Conservation (phyloP, 805 yeast species). For the Spathaspora gorwiae region DNA sequence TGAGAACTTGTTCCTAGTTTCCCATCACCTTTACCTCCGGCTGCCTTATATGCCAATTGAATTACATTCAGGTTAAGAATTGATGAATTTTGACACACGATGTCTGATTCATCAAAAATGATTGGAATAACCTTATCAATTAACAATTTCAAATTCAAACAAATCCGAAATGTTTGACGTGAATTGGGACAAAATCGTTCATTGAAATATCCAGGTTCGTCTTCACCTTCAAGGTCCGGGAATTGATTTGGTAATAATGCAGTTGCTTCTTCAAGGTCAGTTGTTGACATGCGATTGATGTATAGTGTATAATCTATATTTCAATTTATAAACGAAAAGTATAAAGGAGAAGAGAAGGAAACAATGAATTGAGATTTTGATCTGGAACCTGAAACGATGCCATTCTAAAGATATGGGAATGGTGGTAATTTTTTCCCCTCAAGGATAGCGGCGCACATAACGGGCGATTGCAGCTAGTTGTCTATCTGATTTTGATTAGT, state of each 20-base stretch:
- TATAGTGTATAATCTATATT: too few species aligned
- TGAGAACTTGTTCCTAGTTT: conserved; percentile 48
- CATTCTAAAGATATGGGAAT: too few species aligned
- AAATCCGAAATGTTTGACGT: conserved; percentile 63
- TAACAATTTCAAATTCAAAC: conserved; percentile 66
- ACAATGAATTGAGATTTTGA: too few species aligned
- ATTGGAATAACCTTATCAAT: conserved; percentile 72
- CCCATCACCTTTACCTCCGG: conserved; percentile 73
- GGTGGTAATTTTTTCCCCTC: too few species aligned
- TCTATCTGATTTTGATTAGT: too few species aligned
- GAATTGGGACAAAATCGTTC: conserved; percentile 48
- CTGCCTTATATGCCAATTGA: conserved; percentile 63
- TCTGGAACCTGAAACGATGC: too few species aligned
- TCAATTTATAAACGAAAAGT: too few species aligned
- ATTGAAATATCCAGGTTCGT: conserved; percentile 4
- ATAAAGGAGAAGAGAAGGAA: too few species aligned
- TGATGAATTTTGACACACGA: conserved; percentile 54
- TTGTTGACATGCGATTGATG: background rate
- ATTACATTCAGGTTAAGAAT: conserved; percentile 56
- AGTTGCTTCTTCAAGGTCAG: conserved; percentile 6
- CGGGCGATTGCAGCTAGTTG: too few species aligned
- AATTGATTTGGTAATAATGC: background rate
- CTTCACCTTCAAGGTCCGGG: conserved; percentile 2
- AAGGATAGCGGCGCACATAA: too few species aligned
- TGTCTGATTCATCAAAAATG: conserved; percentile 46